A percentile compares a stretch with the other conserved stretches of the same genome.
These are phyloP conservation scores for Choiromyces venosus DNA, from an alignment of 495 filamentous ascomycete species.

Conservation along the genomic window DNA sequence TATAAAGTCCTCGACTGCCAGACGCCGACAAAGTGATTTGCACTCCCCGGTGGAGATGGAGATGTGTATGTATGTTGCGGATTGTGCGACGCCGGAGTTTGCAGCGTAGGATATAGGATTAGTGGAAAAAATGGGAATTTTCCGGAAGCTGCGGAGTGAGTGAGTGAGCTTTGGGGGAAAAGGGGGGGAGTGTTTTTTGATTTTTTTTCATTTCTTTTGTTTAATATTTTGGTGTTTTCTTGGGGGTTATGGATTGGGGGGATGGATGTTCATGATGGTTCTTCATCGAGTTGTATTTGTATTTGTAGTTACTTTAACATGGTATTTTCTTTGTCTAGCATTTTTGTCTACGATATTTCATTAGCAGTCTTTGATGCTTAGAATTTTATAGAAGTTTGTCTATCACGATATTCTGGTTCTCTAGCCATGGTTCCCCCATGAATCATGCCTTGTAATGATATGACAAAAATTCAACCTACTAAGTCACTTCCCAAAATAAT, in stretches of 20 bases:
- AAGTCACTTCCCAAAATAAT: no score
- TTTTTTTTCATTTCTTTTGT: not conserved
- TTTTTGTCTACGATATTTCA: not conserved
- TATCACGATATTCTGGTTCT: not conserved
- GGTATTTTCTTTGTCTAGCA: not conserved
- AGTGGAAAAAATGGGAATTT: not conserved
- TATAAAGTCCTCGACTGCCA: constrained; percentile 2
- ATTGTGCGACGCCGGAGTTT: constrained; percentile 18
- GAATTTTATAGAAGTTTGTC: not conserved
- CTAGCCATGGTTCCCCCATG: not conserved
- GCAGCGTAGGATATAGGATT: constrained; percentile 22
- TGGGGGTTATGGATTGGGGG: not conserved
- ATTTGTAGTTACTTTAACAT: not conserved
- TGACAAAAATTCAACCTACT: no score
- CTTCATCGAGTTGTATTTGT: not conserved
- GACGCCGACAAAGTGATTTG: constrained; percentile 13
- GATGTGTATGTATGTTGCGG: constrained; percentile 14
- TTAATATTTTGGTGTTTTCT: not conserved
- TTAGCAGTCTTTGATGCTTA: not conserved
- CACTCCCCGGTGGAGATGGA: constrained; percentile 15
- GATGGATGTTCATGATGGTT: not conserved
- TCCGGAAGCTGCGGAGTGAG: not conserved
- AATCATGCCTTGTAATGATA: not conserved
- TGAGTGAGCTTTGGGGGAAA: not conserved
- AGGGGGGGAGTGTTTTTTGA: not conserved